A percentile compares a stretch with the other conserved stretches of the same genome.
phyloP scores from a whole-genome alignment of 2,329 filamentous ascomycete species.

The Curvularia hawaiiensis region DNA sequence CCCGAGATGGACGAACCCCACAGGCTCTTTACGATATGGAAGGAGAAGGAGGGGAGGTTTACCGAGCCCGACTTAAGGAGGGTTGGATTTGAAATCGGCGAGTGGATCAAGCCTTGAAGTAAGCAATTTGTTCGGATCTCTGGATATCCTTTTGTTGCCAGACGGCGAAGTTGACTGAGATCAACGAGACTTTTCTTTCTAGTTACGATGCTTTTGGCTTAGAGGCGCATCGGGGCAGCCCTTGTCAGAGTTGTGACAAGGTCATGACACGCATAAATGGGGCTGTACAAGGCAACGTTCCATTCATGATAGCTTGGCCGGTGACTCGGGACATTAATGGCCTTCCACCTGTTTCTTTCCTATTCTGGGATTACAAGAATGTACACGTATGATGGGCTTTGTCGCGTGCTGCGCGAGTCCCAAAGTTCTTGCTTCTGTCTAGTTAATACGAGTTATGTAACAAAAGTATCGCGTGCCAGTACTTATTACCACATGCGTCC shows the following conservation, averaged over 20 bases:
- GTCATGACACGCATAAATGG: background rate
- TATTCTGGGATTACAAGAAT: background rate
- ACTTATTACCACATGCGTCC: background rate
- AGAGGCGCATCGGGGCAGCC: background rate
- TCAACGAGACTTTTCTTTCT: background rate
- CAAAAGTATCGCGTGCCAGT: background rate
- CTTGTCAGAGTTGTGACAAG: background rate
- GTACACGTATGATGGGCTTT: background rate
- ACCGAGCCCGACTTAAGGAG: slow-evolving; percentile 65
- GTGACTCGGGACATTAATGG: background rate
- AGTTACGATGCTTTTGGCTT: background rate
- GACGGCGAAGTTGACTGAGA: slow-evolving; percentile 6
- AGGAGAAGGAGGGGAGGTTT: slow-evolving; percentile 41
- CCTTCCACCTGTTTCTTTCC: background rate
- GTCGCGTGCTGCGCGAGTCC: background rate
- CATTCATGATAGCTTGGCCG: slow-evolving; percentile 4
- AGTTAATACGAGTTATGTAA: background rate
- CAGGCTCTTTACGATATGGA: slow-evolving; percentile 48
- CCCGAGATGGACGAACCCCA: slow-evolving; percentile 50
- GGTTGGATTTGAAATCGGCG: slow-evolving; percentile 84
- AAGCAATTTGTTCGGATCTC: background rate
- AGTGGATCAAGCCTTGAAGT: slow-evolving; percentile 65
- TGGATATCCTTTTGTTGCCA: background rate
- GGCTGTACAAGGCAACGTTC: background rate
- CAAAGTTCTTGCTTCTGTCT: background rate